A percentile compares a stretch with the other conserved stretches of the same genome.
Conservation (phyloP, 2,329 filamentous ascomycete genomes). For the Ascochyta koolunga region DNA sequence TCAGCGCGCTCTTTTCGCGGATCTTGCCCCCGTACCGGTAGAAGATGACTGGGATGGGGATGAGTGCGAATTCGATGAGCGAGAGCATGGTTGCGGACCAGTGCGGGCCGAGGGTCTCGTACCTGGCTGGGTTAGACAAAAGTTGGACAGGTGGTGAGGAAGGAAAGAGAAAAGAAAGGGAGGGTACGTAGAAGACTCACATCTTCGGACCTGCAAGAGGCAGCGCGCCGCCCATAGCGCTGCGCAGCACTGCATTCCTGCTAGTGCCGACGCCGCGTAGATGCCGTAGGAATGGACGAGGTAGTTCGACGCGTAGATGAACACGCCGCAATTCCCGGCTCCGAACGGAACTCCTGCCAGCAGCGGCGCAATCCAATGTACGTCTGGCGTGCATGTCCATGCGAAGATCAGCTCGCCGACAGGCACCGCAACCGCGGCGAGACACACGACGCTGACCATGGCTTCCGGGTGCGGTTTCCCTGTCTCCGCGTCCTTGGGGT, state of each 20-base stretch:
- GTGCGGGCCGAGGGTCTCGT: slow-evolving; percentile 69
- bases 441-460: slow-evolving; percentile 78
- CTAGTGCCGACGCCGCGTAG: slow-evolving; percentile 80
- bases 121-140: slow-evolving; percentile 53
- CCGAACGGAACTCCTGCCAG: slow-evolving; percentile 81
- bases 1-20: slow-evolving; percentile 61
- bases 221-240: slow-evolving; percentile 75
- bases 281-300: slow-evolving; percentile 79
- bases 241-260: slow-evolving; percentile 77
- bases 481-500: slow-evolving; percentile 75
- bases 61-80: slow-evolving; percentile 72
- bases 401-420: slow-evolving; percentile 84
- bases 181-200: too few relatives aligned
- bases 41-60: slow-evolving; percentile 82
- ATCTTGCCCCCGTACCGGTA: slow-evolving; percentile 67
- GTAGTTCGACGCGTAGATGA: slow-evolving; percentile 85
- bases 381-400: slow-evolving; percentile 72
- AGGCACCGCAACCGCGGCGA: slow-evolving; percentile 75
- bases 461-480: slow-evolving; percentile 78
- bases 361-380: slow-evolving; percentile 83
- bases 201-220: slow-evolving; percentile 76
- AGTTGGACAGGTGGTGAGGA: not conserved
- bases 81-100: slow-evolving; percentile 82
- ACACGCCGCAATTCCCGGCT: slow-evolving; percentile 75
- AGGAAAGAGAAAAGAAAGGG: too few relatives aligned